phyloP scores from a whole-genome alignment of 2,329 filamentous ascomycete genomes.

The Sporothrix brunneoviolacea region DNA sequence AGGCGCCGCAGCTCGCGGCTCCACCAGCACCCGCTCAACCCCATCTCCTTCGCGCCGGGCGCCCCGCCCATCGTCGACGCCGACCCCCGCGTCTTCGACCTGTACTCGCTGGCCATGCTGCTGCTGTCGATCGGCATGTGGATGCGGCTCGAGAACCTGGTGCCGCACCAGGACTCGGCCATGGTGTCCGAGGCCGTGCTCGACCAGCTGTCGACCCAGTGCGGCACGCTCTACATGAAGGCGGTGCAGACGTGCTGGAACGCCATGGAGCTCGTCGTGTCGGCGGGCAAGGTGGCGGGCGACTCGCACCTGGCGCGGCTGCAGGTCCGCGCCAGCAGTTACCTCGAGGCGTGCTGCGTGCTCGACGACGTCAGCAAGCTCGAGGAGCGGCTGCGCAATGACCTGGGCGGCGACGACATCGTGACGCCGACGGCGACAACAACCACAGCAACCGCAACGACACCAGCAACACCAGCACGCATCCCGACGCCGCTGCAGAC shows the following conservation, averaged over 20 bases:
- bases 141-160: constrained; percentile 55
- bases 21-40: constrained; percentile 63
- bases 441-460: constrained; percentile 8
- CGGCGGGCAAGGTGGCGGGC: constrained; percentile 30
- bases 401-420: constrained; percentile 30
- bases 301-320: constrained; percentile 48
- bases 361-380: constrained; percentile 53
- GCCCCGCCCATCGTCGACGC: constrained; percentile 42
- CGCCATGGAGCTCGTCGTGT: constrained; percentile 58
- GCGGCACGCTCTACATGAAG: constrained; percentile 68
- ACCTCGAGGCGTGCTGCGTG: constrained; percentile 56
- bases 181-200: constrained; percentile 56
- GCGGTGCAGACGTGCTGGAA: constrained; percentile 66
- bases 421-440: constrained; percentile 4
- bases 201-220: constrained; percentile 58
- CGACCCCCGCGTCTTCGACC: constrained; percentile 55
- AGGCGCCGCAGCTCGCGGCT: constrained; percentile 32
- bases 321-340: constrained; percentile 49
- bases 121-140: constrained; percentile 71
- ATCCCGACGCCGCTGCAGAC: neutral
- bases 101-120: constrained; percentile 68
- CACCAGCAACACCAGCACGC: neutral
- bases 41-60: constrained; percentile 36
- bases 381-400: constrained; percentile 46
- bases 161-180: constrained; percentile 37